Percentiles rank a stretch among this genome's conserved stretches.
Conservation (phyloP, 1,284 basidiomycete genomes). For the Sphagnurus paluster region DNA sequence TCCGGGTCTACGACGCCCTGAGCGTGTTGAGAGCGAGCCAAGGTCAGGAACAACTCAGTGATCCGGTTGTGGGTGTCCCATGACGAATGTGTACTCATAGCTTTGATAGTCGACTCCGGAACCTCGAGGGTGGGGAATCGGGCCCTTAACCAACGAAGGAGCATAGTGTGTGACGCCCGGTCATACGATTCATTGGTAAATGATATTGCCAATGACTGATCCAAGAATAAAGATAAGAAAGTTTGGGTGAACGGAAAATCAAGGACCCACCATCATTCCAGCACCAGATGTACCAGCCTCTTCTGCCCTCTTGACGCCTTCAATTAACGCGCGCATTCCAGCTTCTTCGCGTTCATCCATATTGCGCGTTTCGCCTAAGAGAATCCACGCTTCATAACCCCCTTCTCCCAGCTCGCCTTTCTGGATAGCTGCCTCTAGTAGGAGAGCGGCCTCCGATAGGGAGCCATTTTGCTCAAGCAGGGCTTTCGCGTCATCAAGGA, state of each 20-base stretch:
- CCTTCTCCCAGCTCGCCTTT: conserved; percentile 75
- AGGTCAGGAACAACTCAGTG: conserved; percentile 82
- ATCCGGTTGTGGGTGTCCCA: conserved; percentile 88
- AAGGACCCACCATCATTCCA: conserved; percentile 70
- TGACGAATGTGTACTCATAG: conserved; percentile 59
- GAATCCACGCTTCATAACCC: conserved; percentile 90
- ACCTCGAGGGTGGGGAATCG: conserved; percentile 72
- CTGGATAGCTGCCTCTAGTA: conserved; percentile 89
- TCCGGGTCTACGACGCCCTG: conserved; percentile 84
- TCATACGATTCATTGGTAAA: conserved; percentile 98
- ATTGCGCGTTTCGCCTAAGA: conserved; percentile 90
- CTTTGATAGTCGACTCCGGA: conserved; percentile 56
- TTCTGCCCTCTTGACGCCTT: conserved; percentile 68
- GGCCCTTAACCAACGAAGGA: conserved; percentile 84
- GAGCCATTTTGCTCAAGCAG: conserved; percentile 81
- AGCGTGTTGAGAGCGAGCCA: conserved; percentile 79
- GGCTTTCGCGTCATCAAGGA: conserved; percentile 69
- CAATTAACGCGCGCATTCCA: conserved; percentile 72
- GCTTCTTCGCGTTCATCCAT: conserved; percentile 94
- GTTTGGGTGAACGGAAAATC: not conserved
- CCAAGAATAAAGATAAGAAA: conserved; percentile 2
- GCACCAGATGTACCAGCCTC: conserved; percentile 64
- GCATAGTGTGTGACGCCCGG: conserved; percentile 82
- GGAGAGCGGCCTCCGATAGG: conserved; percentile 79
- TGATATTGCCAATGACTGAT: conserved; percentile 89